Conservation (phyloP, 495 filamentous ascomycete genomes). For the Neurospora sp. region DNA sequence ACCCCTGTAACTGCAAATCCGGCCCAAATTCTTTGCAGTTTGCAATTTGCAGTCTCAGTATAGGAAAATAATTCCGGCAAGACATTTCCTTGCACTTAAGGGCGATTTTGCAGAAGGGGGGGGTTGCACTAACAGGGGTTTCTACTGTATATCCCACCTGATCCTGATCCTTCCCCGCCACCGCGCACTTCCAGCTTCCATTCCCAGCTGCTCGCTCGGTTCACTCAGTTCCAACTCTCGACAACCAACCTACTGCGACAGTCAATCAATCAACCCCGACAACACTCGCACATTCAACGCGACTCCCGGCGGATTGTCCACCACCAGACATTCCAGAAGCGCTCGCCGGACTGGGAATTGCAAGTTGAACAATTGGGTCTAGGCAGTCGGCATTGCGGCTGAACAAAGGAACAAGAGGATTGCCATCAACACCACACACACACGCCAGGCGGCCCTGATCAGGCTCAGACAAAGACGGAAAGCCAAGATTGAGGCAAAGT, state of each 20-base stretch:
- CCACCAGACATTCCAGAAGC: neutral
- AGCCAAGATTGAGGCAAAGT: neutral
- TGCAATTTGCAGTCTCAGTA: no score
- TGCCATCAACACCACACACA: neutral
- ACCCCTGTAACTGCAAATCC: no score
- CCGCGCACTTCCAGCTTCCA: constrained; percentile 5
- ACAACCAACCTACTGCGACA: constrained; percentile 7
- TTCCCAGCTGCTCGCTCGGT: neutral
- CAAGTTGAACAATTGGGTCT: neutral
- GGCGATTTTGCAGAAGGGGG: no score
- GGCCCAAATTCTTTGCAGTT: no score
- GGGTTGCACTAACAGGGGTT: no score
- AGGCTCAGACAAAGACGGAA: neutral
- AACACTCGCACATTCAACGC: neutral
- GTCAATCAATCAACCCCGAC: constrained; percentile 3
- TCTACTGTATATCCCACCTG: constrained; percentile 5
- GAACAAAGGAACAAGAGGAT: neutral
- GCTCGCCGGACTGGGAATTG: neutral
- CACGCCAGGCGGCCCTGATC: neutral
- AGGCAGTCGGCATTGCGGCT: neutral
- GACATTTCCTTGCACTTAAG: no score
- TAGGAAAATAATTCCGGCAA: no score
- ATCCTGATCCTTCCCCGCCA: constrained; percentile 11
- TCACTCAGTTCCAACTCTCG: neutral
- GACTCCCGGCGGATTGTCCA: neutral